Percentiles rank a stretch among this genome's conserved stretches.
phyloP scores from a whole-genome alignment of 2,329 filamentous ascomycete species.

The Botryotinia narcissicola region DNA sequence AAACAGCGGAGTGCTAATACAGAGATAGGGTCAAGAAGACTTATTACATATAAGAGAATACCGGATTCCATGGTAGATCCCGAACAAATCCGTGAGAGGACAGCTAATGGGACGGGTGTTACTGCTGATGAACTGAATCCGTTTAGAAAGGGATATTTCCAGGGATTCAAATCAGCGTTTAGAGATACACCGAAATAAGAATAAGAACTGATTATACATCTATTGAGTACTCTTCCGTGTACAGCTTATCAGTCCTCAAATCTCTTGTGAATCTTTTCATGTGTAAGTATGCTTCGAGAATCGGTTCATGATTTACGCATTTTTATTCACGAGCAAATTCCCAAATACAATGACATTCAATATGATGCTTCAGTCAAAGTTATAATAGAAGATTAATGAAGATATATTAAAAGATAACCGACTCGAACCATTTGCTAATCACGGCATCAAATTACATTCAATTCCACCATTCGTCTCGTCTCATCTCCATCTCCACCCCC shows the following conservation, averaged over 20 bases:
- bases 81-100: conserved; percentile 31
- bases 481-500: not conserved
- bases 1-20: conserved; percentile 20
- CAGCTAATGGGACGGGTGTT: conserved; percentile 43
- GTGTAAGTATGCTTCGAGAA: not conserved
- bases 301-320: not conserved
- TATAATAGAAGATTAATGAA: not conserved
- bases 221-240: not conserved
- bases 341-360: not conserved
- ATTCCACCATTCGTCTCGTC: not conserved
- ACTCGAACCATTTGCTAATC: not conserved
- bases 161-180: conserved; percentile 41
- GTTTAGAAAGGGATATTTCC: conserved; percentile 55
- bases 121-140: conserved; percentile 66
- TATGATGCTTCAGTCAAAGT: too few species aligned
- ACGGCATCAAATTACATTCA: not conserved
- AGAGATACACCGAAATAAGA: conserved; percentile 10
- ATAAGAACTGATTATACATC: not conserved
- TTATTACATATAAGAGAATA: conserved; percentile 81
- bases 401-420: not conserved
- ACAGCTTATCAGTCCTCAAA: accelerated
- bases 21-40: conserved; percentile 71
- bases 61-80: conserved; percentile 55
- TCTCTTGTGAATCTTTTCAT: not conserved
- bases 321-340: not conserved